Evolutionary conservation across 179 eudicot species (phyloP), one percentile per base, ranked within the genome.

Genomic region (Heliamphora pulchella): DNA sequence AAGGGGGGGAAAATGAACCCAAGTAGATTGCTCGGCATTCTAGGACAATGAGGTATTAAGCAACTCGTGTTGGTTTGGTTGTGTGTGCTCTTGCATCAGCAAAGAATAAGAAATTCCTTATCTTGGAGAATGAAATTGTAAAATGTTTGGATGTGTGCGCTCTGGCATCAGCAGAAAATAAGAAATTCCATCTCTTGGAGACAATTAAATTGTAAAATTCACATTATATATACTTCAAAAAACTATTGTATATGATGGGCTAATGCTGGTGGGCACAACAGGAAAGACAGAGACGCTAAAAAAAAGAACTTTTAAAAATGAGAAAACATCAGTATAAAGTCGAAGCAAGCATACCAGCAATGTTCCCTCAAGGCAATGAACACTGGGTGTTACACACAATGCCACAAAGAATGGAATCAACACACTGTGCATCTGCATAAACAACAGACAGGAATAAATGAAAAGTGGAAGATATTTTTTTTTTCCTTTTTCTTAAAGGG

Each of bases 311-410:
- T 18, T 67, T 67, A 39, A 59, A 59, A n/a, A 67, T 67, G 71
- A 41, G 46, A 4, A 41, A 55, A 39, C 50, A 57, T 2, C 20
- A 39, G 15, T 11, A 18, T 43, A 20, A 81, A 71, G 55, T 41
- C 11, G 69, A 53, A 63, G 14, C 58, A 75, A 58, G 78, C 89
- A 77, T 91, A 96, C 99, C 97, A 94, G 87, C 85, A 96, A 85
- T 47, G 98, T 90, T 48, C 99, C 98, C 81, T 96, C 99, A 78
- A 93, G 92, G 86, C 98, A 81, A 86, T 89, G 98, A 76, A 92
- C 87, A 80, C 87, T 82, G 55, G 99, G 93, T 47, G 97, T 88
- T 78, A 92, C 84, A 80, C 87, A 87, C 79, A 94, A 85, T 13
- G 98, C 92, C 66, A 92, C 78, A 82, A 90, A 94, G 87, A 82